Base-by-base conservation (phyloP, 495 filamentous ascomycete species). In the Oleoguttula mirabilis region DNA sequence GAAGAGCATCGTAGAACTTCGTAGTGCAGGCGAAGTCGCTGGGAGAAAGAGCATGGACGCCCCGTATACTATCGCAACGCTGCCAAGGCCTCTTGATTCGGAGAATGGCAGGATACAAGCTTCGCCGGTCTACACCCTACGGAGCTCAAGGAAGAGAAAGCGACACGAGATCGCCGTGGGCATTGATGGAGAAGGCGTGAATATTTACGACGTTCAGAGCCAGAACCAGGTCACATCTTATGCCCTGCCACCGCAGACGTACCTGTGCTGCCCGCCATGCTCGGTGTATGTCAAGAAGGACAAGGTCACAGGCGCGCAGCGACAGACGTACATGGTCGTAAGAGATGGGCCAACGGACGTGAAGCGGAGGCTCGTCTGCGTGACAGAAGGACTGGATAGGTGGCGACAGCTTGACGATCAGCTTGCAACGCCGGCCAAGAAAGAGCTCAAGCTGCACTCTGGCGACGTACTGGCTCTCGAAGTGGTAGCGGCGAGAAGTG, bases 181-280 rank as follows among this genome's bases (percentile, higher is more conserved):
- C 7, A 76, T 94, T 54, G 86, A 99, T 64, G 86, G 87, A 41
- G 86, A 94, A 56, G 80, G 83, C 11, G 70, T 95, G 11, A 90
- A 86, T 57, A 76, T 99, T 35, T 95, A 95, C 64, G 81, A 94
- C 70, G 67, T 92, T 17, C 77, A 82, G 58, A 80, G 77, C 1
- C 76, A 84, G n/a, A 79, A 76, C 43, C 72, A 88, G 23, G 68
- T 88, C 20, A 82, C 84, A 11, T 88, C 85, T 1, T 92, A 93
- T 56, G 80, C 84, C 17, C 66, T 93, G 37, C 82, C 86, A 30
- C 85, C 87, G 15, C 76, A 90, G 55, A 75, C 82, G 10, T 71
- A 68, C 30, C 81, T 94, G 56, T 79, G 80, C 41, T 84, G 84
- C 51, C 67, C 81, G 30, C 77, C 85, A 43, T 80, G 69, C 60